Evolutionary conservation across 805 yeast genomes (phyloP), one percentile per base, ranked within the genome.

Genomic region (Candida boidinii): DNA sequence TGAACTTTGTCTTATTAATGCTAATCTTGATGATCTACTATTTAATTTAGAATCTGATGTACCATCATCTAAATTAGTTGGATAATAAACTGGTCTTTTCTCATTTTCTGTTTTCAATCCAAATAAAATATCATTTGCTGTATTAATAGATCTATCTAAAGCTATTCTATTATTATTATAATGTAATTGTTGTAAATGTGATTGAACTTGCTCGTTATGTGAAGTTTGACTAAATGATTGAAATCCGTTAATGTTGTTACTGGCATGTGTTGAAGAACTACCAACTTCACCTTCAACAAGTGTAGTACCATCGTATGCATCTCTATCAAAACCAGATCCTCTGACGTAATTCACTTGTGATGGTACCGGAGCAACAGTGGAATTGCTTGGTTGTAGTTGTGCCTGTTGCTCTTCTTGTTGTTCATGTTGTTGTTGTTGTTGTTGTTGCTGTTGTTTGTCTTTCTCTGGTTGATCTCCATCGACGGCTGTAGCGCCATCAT

Each of bases 111-210:
- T 44, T 15, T 66, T 62, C 13, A 82, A 53, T 15, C 76, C 73
- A 15, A 54, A 48, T 30, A 82, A 48, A 18, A 79, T 47, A 24
- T 66, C 70, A 11, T 67, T 58, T 1, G 79, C 69, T 20, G 69
- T 63, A 38, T 66, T 59, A 36, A 82, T 77, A 2, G 79, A 66
- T 32, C 82, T 62, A 37, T 75, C 79, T 35, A 88, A 60, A 1
- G 79, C 68, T 0, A 74, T 60, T 35, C 81, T 70, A 58, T 79
- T 78, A 44, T 79, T 77, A 49, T 85, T 85, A 53, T 82, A 90
- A 39, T 74, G 81, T 36, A 80, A 58, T 49, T 88, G 95, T 37
- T 77, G 74, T 21, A 80, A 52, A 33, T 86, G 79, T n/a, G n/a
- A n/a, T n/a, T n/a, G n/a, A n/a, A n/a, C n/a, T n/a, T n/a, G n/a